These are phyloP conservation scores for Globisporangium nunn DNA, from an alignment of 352 stramenopile genomes.

Conservation along the genomic window DNA sequence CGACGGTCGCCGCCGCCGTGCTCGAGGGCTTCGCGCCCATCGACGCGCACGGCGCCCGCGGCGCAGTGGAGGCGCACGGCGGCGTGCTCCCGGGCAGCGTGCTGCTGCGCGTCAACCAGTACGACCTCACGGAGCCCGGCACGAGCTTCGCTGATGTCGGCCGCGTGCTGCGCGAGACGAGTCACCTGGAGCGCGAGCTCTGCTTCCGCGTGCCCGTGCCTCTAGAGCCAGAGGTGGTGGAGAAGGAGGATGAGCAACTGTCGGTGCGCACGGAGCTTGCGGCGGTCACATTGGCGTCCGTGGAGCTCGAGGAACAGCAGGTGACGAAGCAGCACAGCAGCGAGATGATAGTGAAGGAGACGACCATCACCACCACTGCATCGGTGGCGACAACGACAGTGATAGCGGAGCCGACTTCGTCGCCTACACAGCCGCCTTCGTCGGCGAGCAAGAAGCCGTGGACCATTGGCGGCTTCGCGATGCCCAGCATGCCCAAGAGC, in stretches of 20 bases:
- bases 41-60: conserved; percentile 23
- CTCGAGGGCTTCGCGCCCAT: conserved; percentile 63
- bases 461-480: conserved; percentile 11
- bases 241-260: conserved; percentile 1
- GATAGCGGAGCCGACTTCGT: background rate
- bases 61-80: conserved; percentile 37
- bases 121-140: conserved; percentile 36
- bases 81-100: conserved; percentile 33
- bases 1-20: conserved; percentile 21
- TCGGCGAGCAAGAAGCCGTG: conserved; percentile 9
- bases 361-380: background rate
- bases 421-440: background rate
- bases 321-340: background rate
- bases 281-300: conserved; percentile 9
- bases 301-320: conserved; percentile 7
- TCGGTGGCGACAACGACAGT: background rate
- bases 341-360: background rate
- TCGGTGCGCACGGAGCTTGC: conserved; percentile 1
- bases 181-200: conserved; percentile 38
- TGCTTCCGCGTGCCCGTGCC: conserved; percentile 33
- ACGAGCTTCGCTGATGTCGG: conserved; percentile 55
- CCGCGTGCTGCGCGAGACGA: conserved; percentile 45
- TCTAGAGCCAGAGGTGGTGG: background rate
- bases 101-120: conserved; percentile 54
- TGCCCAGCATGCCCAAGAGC: conserved; percentile 8